Base-by-base conservation (phyloP, 1,284 basidiomycete species). In the Bondarzewia mesenterica region DNA sequence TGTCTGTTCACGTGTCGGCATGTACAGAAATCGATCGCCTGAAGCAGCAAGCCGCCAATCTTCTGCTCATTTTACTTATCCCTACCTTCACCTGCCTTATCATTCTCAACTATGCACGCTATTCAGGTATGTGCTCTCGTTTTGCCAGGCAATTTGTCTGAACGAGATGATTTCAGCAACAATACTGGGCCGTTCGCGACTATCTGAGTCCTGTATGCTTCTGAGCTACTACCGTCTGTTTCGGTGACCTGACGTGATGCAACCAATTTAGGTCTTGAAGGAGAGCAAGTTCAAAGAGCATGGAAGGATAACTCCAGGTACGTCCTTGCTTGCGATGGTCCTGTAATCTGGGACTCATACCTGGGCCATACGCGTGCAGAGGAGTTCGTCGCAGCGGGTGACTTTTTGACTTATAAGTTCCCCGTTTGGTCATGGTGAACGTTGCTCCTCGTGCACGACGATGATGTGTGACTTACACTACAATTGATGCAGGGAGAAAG, bases 261-360 rank as follows among this genome's bases (percentile, higher is more conserved):
- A 42, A 23, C 10, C 41, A n/a, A 42, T 10, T 14, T 61, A 93
- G 92, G 94, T 98, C 26, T 78, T 99, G 58, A 89, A 88, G 62
- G 95, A 99, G 72, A 93, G 89, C 72, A 98, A 98, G 67, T 99
- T 99, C 77, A 98, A 96, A 67, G 95, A 99, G 67, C 92, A 97
- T 63, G 95, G 95, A 10, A 77, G 94, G 48, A 95, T 96, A 61
- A 97, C 90, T 15, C 94, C 93, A 54, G 93, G 93, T 95, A 54
- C 65, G 18, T 21, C 52, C 53, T 58, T 46, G 42, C 46, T 7
- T 38, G 29, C 42, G 22, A 25, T 39, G 48, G 25, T 37, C 38
- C 20, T 20, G 20, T 22, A 41, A 32, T 48, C 35, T 46, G 39
- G 36, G n/a, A n/a, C 38, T 48, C 44, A 42, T 49, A 45, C 60